Percentiles rank a stretch among this genome's conserved stretches.
Conservation (phyloP, 768 basidiomycete species). For the Lactifluus piperatus region DNA sequence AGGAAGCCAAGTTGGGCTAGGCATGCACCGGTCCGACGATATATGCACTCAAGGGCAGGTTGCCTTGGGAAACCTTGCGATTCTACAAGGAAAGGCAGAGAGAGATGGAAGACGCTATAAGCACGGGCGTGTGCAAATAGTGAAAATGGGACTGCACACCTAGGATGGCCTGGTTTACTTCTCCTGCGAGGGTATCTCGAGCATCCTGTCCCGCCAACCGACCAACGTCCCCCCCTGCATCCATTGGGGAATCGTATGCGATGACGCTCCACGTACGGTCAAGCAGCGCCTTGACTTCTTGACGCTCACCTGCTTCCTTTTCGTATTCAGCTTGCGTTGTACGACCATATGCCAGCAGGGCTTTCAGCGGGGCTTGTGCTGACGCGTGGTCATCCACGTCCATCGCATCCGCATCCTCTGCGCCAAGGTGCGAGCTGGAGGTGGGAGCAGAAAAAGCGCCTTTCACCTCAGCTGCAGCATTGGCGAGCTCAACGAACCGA, state of each 20-base stretch:
- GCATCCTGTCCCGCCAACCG: constrained; percentile 63
- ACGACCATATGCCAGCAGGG: constrained; percentile 69
- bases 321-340: constrained; percentile 60
- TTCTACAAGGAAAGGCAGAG: constrained; percentile 42
- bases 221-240: constrained; percentile 54
- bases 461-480: constrained; percentile 18
- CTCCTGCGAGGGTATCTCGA: constrained; percentile 56
- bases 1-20: constrained; percentile 62
- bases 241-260: constrained; percentile 68
- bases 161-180: constrained; percentile 75
- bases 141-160: constrained; percentile 38
- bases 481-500: constrained; percentile 68
- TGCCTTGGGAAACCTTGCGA: constrained; percentile 67
- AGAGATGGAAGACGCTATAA: neutral
- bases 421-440: constrained; percentile 2
- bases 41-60: constrained; percentile 68
- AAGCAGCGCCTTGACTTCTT: constrained; percentile 57
- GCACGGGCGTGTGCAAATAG: neutral
- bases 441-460: constrained; percentile 1
- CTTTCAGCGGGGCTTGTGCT: constrained; percentile 47
- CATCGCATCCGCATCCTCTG: constrained; percentile 31
- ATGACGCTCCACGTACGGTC: constrained; percentile 72
- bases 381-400: constrained; percentile 46
- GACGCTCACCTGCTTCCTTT: constrained; percentile 39
- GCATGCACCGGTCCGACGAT: constrained; percentile 63